Conservation (phyloP, 2,329 filamentous ascomycete genomes). For the Didymella exigua region DNA sequence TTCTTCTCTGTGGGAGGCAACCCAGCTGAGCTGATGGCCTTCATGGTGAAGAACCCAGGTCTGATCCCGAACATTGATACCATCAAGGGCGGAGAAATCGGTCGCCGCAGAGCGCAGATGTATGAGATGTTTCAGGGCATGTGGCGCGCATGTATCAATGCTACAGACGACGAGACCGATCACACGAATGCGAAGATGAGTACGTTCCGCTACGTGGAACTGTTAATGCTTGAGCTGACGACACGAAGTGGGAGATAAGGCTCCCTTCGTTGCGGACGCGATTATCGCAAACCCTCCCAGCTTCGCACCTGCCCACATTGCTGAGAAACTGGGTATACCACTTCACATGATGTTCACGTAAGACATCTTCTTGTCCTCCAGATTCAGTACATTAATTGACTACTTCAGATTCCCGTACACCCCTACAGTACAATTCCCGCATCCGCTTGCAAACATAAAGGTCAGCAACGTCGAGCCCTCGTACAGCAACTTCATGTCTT, state of each 20-base stretch:
- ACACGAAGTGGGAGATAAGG: slow-evolving; percentile 59
- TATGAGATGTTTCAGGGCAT: slow-evolving; percentile 83
- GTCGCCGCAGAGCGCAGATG: slow-evolving; percentile 70
- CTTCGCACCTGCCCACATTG: slow-evolving; percentile 76
- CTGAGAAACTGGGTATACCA: slow-evolving; percentile 75
- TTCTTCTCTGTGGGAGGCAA: slow-evolving; percentile 83
- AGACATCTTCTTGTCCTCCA: slow-evolving; percentile 47
- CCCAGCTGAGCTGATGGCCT: slow-evolving; percentile 81
- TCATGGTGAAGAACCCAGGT: slow-evolving; percentile 85
- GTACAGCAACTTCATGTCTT: slow-evolving; percentile 81
- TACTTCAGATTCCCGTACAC: slow-evolving; percentile 69
- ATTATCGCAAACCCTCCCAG: slow-evolving; percentile 82
- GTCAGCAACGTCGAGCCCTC: slow-evolving; percentile 72
- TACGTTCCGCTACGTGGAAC: slow-evolving; percentile 19
- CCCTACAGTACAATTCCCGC: slow-evolving; percentile 75
- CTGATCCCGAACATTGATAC: slow-evolving; percentile 76
- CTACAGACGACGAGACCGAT: slow-evolving; percentile 71
- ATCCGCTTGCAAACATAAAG: slow-evolving; percentile 78
- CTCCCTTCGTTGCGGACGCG: slow-evolving; percentile 81
- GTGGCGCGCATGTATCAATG: slow-evolving; percentile 78
- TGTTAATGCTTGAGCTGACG: slow-evolving; percentile 11
- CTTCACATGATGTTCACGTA: slow-evolving; percentile 89
- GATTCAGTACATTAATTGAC: slow-evolving; percentile 21
- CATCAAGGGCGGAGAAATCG: slow-evolving; percentile 75
- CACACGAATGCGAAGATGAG: slow-evolving; percentile 64